These are phyloP conservation scores for Trichoderma orchidacearum DNA, from an alignment of 495 filamentous ascomycete species.

Conservation along the genomic window DNA sequence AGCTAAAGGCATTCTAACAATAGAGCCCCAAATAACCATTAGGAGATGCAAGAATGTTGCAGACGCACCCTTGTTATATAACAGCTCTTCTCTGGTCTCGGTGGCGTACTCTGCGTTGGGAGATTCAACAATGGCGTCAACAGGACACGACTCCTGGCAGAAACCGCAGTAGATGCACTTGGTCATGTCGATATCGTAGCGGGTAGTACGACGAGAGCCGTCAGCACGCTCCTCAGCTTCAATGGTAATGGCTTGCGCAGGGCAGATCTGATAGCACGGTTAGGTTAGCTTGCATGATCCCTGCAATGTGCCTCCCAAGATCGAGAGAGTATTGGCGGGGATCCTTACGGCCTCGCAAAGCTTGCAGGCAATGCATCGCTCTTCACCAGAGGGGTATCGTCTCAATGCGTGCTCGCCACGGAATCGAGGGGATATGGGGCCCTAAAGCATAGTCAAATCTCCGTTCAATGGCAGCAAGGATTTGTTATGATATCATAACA, in stretches of 20 bases:
- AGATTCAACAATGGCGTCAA: conserved; percentile 94
- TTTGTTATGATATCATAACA: neutral
- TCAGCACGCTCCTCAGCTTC: conserved; percentile 97
- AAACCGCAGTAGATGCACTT: conserved; percentile 99
- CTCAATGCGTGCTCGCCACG: conserved; percentile 92
- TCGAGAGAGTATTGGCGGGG: neutral
- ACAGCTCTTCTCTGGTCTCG: conserved; percentile 88
- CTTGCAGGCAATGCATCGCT: conserved; percentile 99
- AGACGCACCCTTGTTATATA: conserved; percentile 86
- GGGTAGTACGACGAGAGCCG: conserved; percentile 82
- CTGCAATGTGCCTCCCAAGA: neutral
- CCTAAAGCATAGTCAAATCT: conserved; percentile 23
- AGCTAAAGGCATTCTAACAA: too few relatives aligned
- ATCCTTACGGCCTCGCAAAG: conserved; percentile 70
- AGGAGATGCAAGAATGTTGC: too few relatives aligned
- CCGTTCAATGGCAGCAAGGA: neutral
- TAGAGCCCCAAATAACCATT: too few relatives aligned
- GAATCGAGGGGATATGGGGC: conserved; percentile 94
- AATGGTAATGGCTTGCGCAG: conserved; percentile 92
- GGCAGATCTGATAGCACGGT: conserved; percentile 51
- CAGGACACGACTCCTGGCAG: conserved; percentile 97
- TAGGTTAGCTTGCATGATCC: conserved; percentile 1
- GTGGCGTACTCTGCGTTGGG: conserved; percentile 97
- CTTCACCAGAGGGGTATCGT: conserved; percentile 91
- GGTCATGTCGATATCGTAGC: conserved; percentile 99